phyloP scores from a whole-genome alignment of 2,329 filamentous ascomycete species.

The Ramularia endophylla region DNA sequence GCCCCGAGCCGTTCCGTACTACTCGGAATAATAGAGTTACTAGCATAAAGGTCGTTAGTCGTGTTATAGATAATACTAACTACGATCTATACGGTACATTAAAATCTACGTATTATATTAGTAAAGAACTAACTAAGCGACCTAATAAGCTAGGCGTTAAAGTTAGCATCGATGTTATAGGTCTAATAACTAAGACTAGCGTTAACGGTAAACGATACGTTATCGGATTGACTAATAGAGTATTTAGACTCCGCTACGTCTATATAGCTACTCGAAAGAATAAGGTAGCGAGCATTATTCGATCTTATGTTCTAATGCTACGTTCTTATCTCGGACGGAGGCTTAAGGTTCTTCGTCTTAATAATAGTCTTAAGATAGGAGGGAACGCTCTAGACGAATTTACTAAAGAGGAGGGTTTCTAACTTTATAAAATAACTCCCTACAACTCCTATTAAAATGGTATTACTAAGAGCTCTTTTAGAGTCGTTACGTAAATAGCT shows the following conservation, averaged over 20 bases:
- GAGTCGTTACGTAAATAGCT: background rate
- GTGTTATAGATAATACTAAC: background rate
- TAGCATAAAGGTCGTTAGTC: too few relatives aligned
- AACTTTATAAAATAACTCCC: background rate
- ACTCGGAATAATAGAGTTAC: too few relatives aligned
- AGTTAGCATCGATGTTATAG: background rate
- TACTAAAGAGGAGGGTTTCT: background rate
- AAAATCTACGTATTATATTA: constrained; percentile 2
- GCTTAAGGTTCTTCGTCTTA: background rate
- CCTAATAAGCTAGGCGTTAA: background rate
- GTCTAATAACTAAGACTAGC: background rate
- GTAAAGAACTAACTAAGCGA: background rate
- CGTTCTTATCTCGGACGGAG: background rate
- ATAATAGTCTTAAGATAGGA: background rate
- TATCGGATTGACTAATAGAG: background rate
- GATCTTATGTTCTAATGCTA: too few relatives aligned
- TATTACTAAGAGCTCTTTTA: background rate
- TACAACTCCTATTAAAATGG: constrained; percentile 2
- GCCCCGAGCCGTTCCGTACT: background rate
- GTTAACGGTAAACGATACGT: background rate
- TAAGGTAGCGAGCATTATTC: background rate
- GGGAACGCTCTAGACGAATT: too few relatives aligned
- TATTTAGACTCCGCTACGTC: background rate
- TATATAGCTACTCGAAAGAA: background rate
- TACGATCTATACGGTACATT: background rate